phyloP scores from a whole-genome alignment of 176 grass and related monocot genomes.

The Ensete ventricosum region DNA sequence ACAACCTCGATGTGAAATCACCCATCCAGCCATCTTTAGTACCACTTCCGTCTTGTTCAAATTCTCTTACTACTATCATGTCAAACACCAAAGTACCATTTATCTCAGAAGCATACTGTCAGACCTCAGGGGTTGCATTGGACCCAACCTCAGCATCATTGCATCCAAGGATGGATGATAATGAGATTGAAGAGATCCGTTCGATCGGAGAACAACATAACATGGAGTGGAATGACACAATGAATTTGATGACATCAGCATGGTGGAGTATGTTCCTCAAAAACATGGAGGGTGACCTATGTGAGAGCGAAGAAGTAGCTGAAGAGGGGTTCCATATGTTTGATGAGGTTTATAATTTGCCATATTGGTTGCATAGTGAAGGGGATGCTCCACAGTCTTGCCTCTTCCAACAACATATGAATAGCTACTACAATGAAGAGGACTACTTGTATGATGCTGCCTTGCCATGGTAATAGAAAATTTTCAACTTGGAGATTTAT shows the following conservation, averaged over 20 bases:
- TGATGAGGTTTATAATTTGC: slow-evolving; percentile 21
- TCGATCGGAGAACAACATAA: slow-evolving; percentile 68
- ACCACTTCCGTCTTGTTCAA: slow-evolving; percentile 34
- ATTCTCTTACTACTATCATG: slow-evolving; percentile 24
- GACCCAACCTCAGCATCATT: slow-evolving; percentile 14
- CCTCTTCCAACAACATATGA: slow-evolving; percentile 15
- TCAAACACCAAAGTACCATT: neutral
- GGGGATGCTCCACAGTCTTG: slow-evolving; percentile 10
- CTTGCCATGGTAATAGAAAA: slow-evolving; percentile 47
- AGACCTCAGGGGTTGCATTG: slow-evolving; percentile 14
- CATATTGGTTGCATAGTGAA: slow-evolving; percentile 10
- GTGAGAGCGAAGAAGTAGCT: slow-evolving; percentile 9
- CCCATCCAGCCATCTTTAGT: slow-evolving; percentile 34
- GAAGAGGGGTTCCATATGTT: slow-evolving; percentile 10
- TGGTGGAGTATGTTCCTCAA: slow-evolving; percentile 91
- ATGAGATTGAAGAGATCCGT: slow-evolving; percentile 74
- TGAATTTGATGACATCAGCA: slow-evolving; percentile 68
- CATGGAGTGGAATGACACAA: slow-evolving; percentile 79
- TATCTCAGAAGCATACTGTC: slow-evolving; percentile 4
- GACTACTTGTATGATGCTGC: slow-evolving; percentile 27
- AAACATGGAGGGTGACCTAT: slow-evolving; percentile 39
- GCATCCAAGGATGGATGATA: slow-evolving; percentile 60
- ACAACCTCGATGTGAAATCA: slow-evolving; percentile 8
- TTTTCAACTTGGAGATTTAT: neutral
- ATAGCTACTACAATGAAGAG: slow-evolving; percentile 28